Conservation (phyloP, 225 moss, liverwort and hornwort genomes). For the Rhytidiadelphus loreus region DNA sequence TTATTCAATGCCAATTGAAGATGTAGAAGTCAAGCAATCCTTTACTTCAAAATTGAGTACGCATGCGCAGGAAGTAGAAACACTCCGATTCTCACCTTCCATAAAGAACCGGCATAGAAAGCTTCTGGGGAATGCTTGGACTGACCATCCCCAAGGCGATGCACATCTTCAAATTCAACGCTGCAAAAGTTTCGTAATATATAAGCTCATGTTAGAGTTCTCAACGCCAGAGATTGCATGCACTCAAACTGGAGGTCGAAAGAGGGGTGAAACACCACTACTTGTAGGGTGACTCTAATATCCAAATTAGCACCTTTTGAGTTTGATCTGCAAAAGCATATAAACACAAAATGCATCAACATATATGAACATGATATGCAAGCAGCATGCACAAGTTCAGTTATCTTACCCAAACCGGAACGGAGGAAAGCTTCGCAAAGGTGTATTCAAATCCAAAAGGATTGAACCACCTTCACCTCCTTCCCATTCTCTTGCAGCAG, state of each 20-base stretch:
- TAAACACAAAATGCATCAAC: neutral
- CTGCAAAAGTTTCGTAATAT: neutral
- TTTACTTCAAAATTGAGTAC: neutral
- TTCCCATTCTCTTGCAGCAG: constrained; percentile 11
- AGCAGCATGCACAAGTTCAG: neutral
- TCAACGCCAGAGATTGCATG: neutral
- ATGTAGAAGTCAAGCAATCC: neutral
- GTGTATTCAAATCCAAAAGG: constrained; percentile 29
- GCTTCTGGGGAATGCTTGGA: constrained; percentile 44
- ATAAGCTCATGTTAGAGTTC: neutral
- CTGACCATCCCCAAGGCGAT: constrained; percentile 39
- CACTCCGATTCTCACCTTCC: constrained; percentile 21
- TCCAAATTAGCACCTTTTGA: neutral
- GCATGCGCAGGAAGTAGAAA: neutral
- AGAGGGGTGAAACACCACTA: neutral
- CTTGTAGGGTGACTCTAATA: neutral
- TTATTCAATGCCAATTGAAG: neutral
- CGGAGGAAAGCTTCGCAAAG: constrained; percentile 36
- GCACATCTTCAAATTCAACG: constrained; percentile 42
- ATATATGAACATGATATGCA: neutral
- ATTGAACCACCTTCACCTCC: constrained; percentile 31
- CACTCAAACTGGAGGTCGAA: neutral
- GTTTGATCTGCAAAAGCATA: neutral
- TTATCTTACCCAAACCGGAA: constrained; percentile 36
- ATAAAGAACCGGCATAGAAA: constrained; percentile 42